Percentiles rank a stretch among this genome's conserved stretches.
Conservation (phyloP, 345 rosid genomes). For the Salix viminalis region DNA sequence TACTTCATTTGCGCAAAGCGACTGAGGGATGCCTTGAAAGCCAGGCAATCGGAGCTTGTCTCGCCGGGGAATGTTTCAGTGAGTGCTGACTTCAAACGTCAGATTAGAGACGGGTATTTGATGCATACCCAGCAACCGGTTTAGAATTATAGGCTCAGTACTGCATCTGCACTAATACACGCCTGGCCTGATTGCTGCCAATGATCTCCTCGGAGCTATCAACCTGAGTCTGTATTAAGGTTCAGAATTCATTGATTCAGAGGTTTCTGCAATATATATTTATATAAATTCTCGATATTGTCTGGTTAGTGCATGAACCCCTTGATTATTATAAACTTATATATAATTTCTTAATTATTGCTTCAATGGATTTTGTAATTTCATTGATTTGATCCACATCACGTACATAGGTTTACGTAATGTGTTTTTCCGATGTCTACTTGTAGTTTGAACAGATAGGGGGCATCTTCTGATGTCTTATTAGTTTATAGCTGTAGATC, state of each 20-base stretch:
- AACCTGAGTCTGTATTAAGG: neutral
- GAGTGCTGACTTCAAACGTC: neutral
- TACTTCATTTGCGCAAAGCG: constrained; percentile 16
- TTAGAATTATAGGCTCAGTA: neutral
- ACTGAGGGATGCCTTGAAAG: neutral
- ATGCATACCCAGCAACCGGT: neutral
- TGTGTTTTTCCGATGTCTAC: neutral
- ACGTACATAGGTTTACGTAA: neutral
- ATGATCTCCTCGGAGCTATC: neutral
- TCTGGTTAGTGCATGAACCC: too few relatives aligned
- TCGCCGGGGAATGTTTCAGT: neutral
- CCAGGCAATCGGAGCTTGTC: neutral
- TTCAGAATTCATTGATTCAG: neutral
- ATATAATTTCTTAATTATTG: neutral
- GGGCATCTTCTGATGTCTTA: neutral
- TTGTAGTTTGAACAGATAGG: neutral
- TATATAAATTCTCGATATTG: too few relatives aligned
- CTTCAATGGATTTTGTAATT: neutral
- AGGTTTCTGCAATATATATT: too few relatives aligned
- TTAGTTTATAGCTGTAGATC: neutral
- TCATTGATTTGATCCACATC: neutral
- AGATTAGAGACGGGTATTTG: neutral
- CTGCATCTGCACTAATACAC: neutral
- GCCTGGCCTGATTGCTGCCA: neutral
- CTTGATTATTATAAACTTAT: too few relatives aligned